These are phyloP conservation scores for Vicia faba DNA, from an alignment of 306 rosid species.

Conservation along the genomic window DNA sequence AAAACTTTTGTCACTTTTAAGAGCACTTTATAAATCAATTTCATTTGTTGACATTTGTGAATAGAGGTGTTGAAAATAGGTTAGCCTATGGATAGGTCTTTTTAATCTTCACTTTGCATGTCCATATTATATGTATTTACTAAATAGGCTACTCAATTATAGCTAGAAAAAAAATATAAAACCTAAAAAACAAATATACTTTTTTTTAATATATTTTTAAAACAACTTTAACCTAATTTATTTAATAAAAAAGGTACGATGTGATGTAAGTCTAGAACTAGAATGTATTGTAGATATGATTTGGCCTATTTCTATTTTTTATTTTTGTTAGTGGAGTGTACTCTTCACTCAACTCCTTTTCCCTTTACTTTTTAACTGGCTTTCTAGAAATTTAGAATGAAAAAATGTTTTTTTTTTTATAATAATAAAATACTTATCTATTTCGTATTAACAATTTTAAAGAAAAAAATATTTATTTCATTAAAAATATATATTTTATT, in stretches of 20 bases:
- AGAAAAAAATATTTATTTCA: neutral
- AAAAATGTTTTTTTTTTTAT: neutral
- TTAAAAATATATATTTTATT: neutral
- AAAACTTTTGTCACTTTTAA: neutral
- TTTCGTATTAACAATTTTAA: too few relatives aligned
- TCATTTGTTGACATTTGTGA: slow-evolving; percentile 21
- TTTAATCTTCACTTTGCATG: neutral
- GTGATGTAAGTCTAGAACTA: slow-evolving; percentile 10
- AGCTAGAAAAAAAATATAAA: neutral
- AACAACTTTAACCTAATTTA: neutral
- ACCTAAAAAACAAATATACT: neutral
- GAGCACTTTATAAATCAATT: slow-evolving; percentile 6
- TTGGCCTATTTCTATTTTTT: slow-evolving; percentile 2
- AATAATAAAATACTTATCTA: neutral
- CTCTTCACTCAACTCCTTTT: slow-evolving; percentile 3
- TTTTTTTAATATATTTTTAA: slow-evolving; percentile 1
- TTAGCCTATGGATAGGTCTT: neutral
- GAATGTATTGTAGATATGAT: neutral
- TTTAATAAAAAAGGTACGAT: neutral
- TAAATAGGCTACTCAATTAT: neutral
- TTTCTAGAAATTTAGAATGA: neutral
- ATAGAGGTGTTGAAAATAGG: slow-evolving; percentile 2
- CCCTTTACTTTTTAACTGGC: neutral
- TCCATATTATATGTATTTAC: neutral
- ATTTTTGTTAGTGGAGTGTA: neutral